phyloP scores from a whole-genome alignment of 768 basidiomycete genomes.

The Hirschioporus abietinus region DNA sequence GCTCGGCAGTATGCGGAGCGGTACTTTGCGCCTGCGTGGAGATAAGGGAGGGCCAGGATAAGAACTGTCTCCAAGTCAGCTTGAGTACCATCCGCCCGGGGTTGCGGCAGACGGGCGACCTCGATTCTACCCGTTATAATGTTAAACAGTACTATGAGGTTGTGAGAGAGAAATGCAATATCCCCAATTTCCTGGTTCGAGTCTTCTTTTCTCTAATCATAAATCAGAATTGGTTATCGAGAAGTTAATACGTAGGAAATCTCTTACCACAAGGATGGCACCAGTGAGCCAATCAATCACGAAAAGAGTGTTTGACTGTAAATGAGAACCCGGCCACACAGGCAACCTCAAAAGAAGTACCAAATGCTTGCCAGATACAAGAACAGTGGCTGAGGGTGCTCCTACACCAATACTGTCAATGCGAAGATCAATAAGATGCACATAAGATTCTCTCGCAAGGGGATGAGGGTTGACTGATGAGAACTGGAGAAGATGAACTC shows the following conservation, averaged over 20 bases:
- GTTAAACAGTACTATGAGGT: conserved; percentile 23
- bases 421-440: background rate
- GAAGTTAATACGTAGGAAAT: background rate
- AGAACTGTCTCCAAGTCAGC: background rate
- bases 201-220: background rate
- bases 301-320: conserved; percentile 9
- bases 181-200: background rate
- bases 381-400: background rate
- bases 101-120: conserved; percentile 12
- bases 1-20: background rate
- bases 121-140: conserved; percentile 18
- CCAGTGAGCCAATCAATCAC: conserved; percentile 26
- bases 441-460: conserved; percentile 5
- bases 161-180: conserved; percentile 20
- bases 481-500: conserved; percentile 17
- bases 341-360: background rate
- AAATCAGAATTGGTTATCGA: background rate
- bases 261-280: conserved; percentile 15
- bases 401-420: background rate
- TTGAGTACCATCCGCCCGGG: background rate
- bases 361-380: background rate
- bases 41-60: background rate
- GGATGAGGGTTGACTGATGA: conserved; percentile 19
- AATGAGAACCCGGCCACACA: background rate
- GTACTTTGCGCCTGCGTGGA: background rate